Percentiles rank a stretch among this genome's conserved stretches.
These are phyloP conservation scores for Samsoniella hepiali DNA, from an alignment of 2,329 filamentous ascomycete species.

Conservation along the genomic window DNA sequence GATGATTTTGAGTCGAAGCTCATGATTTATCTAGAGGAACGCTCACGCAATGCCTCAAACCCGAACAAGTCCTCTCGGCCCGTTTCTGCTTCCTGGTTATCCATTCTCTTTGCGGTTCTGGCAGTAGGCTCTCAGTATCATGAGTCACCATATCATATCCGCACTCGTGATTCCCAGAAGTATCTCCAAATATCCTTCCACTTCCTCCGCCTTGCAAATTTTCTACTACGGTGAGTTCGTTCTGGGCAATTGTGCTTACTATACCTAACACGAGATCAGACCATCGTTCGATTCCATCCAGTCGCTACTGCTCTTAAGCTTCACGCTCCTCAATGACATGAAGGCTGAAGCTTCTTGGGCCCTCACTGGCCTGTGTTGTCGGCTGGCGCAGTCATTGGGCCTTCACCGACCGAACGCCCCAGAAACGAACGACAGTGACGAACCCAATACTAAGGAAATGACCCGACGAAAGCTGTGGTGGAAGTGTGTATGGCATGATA, in stretches of 20 bases:
- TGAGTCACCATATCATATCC: conserved; percentile 60
- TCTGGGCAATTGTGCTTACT: background rate
- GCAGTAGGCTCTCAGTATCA: conserved; percentile 66
- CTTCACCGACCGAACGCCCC: conserved; percentile 49
- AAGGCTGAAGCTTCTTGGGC: conserved; percentile 68
- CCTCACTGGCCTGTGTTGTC: conserved; percentile 59
- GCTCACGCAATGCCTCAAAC: conserved; percentile 53
- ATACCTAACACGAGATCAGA: conserved; percentile 31
- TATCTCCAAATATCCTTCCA: conserved; percentile 64
- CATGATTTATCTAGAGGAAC: conserved; percentile 63
- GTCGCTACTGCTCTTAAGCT: conserved; percentile 59
- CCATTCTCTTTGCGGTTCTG: conserved; percentile 62
- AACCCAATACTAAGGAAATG: conserved; percentile 50
- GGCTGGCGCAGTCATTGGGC: conserved; percentile 63
- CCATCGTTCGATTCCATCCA: conserved; percentile 65
- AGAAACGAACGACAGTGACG: conserved; percentile 45
- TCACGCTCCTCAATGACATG: conserved; percentile 66
- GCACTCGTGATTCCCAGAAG: conserved; percentile 57
- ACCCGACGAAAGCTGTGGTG: conserved; percentile 58
- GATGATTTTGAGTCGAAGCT: conserved; percentile 62
- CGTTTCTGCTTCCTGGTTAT: conserved; percentile 63
- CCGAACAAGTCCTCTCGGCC: conserved; percentile 45
- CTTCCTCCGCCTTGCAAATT: conserved; percentile 61
- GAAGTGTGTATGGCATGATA: conserved; percentile 67
- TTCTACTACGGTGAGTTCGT: conserved; percentile 50